A percentile compares a stretch with the other conserved stretches of the same genome.
These are phyloP conservation scores for Microbotryum silenes-acaulis DNA, from an alignment of 1,284 basidiomycete genomes.

Conservation along the genomic window DNA sequence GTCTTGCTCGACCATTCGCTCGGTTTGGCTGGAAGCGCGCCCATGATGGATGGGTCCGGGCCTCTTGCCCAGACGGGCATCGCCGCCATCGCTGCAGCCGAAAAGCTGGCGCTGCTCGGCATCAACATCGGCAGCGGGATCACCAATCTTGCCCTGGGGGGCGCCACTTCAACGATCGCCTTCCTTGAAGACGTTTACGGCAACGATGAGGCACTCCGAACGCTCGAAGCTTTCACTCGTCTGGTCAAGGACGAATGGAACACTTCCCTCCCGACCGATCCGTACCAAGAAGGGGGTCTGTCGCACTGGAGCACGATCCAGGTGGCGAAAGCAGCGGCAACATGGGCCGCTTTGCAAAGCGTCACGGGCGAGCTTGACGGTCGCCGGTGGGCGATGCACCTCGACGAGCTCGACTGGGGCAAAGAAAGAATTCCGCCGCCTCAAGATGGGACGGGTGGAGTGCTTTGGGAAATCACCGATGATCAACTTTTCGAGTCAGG, in stretches of 20 bases:
- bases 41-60: not conserved
- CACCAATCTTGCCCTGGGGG: conserved; percentile 62
- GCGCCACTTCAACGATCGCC: conserved; percentile 63
- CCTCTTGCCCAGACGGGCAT: not conserved
- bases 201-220: conserved; percentile 62
- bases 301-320: conserved; percentile 41
- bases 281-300: conserved; percentile 56
- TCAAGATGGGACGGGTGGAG: not conserved
- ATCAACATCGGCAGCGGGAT: conserved; percentile 64
- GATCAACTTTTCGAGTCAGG: conserved; percentile 6
- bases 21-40: not conserved
- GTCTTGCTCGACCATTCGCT: conserved; percentile 6
- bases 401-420: conserved; percentile 58
- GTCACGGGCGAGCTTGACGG: conserved; percentile 70
- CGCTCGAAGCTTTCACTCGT: conserved; percentile 63
- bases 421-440: conserved; percentile 11
- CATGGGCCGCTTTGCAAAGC: conserved; percentile 66
- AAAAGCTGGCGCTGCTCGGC: conserved; percentile 61
- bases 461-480: conserved; percentile 6
- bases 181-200: conserved; percentile 62
- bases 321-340: conserved; percentile 50
- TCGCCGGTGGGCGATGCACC: conserved; percentile 54
- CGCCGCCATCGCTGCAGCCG: conserved; percentile 41
- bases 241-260: conserved; percentile 65
- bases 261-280: conserved; percentile 52